These are phyloP conservation scores for Alisma plantagoaquatica DNA, from an alignment of 106 monocot species.

Conservation along the genomic window DNA sequence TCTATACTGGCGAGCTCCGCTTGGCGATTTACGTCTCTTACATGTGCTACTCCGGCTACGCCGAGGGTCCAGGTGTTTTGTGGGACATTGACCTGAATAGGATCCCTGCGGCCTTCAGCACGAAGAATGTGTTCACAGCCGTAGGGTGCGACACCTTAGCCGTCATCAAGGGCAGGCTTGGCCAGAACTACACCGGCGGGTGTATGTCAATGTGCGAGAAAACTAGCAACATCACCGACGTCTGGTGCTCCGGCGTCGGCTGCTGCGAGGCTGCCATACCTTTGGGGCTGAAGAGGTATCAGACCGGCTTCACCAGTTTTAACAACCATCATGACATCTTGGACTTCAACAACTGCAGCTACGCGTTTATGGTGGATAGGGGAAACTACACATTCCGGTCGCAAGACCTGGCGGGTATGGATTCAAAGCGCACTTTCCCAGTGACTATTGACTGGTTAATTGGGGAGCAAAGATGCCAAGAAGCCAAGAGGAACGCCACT, in stretches of 20 bases:
- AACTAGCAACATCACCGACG: background rate
- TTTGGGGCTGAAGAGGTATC: background rate
- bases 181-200: background rate
- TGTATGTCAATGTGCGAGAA: background rate
- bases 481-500: background rate
- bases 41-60: background rate
- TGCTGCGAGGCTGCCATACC: background rate
- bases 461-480: background rate
- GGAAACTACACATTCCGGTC: background rate
- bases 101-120: background rate
- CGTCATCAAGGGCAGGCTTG: background rate
- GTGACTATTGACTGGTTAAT: background rate
- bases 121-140: background rate
- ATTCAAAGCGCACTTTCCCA: background rate
- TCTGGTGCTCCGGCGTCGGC: background rate
- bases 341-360: background rate
- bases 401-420: background rate
- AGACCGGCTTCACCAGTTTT: background rate
- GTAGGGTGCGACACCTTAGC: background rate
- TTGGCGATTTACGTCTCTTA: background rate
- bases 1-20: background rate
- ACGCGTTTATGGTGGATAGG: background rate
- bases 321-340: background rate
- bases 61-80: background rate
- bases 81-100: background rate